These are phyloP conservation scores for Dactylis glomerata DNA, from an alignment of 176 grass and related monocot species.

Conservation along the genomic window DNA sequence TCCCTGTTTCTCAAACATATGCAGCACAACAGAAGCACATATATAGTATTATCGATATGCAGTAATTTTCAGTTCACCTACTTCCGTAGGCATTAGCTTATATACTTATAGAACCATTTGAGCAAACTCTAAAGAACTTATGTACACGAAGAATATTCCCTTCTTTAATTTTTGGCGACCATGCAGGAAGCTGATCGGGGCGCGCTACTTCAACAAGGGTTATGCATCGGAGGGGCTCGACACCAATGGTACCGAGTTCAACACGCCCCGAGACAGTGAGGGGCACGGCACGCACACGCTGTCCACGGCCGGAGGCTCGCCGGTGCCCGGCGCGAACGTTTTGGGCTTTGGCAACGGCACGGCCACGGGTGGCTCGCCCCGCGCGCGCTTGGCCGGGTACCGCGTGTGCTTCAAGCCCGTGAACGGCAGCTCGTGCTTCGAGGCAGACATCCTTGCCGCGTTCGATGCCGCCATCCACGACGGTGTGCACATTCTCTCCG, in stretches of 20 bases:
- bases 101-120: too few species aligned
- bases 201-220: conserved; percentile 79
- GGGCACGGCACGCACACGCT: conserved; percentile 84
- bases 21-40: too few species aligned
- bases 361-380: conserved; percentile 52
- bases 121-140: too few species aligned
- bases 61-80: too few species aligned
- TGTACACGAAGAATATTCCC: too few species aligned
- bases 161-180: neutral
- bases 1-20: too few species aligned
- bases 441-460: conserved; percentile 69
- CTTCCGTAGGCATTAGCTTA: too few species aligned
- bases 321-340: conserved; percentile 35
- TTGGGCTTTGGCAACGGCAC: conserved; percentile 64
- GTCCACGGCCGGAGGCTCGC: conserved; percentile 55
- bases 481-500: conserved; percentile 61
- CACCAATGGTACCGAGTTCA: conserved; percentile 11
- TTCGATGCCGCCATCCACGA: conserved; percentile 74
- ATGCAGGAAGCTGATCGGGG: conserved; percentile 79
- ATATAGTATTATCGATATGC: too few species aligned
- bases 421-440: conserved; percentile 56
- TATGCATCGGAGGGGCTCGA: conserved; percentile 27
- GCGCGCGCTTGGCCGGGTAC: conserved; percentile 55
- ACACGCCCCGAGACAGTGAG: conserved; percentile 58
- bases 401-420: conserved; percentile 63